Evolutionary conservation across 2,329 filamentous ascomycete genomes (phyloP).

Genomic region (Didymella keratinophila): DNA sequence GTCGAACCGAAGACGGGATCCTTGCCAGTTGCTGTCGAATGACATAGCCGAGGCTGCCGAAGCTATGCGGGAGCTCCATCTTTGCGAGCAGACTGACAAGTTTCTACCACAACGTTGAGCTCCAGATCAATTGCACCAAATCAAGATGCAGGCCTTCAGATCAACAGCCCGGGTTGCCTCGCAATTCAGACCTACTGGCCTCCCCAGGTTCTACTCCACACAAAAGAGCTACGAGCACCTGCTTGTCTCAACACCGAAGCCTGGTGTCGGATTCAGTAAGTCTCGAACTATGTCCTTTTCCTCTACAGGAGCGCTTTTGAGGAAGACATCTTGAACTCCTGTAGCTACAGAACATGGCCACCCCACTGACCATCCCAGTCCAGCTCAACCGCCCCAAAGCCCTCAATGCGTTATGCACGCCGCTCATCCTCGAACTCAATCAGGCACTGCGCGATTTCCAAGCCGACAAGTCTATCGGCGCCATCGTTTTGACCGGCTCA

Average conservation of each 20-base stretch:
- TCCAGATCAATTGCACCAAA: not conserved
- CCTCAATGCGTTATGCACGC: constrained; percentile 90
- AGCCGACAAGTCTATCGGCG: constrained; percentile 41
- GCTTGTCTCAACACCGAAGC: constrained; percentile 79
- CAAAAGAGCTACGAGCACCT: constrained; percentile 76
- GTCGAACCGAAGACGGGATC: constrained; percentile 6
- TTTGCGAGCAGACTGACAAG: not conserved
- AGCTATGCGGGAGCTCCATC: constrained; percentile 19
- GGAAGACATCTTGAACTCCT: not conserved
- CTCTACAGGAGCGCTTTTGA: not conserved
- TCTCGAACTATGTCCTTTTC: not conserved
- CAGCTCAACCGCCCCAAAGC: constrained; percentile 94
- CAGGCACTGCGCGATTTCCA: constrained; percentile 49
- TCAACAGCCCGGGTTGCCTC: constrained; percentile 68
- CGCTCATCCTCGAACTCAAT: constrained; percentile 84
- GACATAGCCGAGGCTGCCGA: constrained; percentile 21
- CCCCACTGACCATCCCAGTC: constrained; percentile 62
- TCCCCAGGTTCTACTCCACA: constrained; percentile 64
- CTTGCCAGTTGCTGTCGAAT: constrained; percentile 3
- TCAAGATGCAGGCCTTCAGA: constrained; percentile 60
- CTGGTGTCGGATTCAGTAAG: constrained; percentile 88
- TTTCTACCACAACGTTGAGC: not conserved
- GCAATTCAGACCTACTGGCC: constrained; percentile 63
- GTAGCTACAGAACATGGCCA: not conserved
- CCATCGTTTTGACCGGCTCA: constrained; percentile 79